Conservation (phyloP, 1,139 yeast species). For the Taphrina sp. region DNA sequence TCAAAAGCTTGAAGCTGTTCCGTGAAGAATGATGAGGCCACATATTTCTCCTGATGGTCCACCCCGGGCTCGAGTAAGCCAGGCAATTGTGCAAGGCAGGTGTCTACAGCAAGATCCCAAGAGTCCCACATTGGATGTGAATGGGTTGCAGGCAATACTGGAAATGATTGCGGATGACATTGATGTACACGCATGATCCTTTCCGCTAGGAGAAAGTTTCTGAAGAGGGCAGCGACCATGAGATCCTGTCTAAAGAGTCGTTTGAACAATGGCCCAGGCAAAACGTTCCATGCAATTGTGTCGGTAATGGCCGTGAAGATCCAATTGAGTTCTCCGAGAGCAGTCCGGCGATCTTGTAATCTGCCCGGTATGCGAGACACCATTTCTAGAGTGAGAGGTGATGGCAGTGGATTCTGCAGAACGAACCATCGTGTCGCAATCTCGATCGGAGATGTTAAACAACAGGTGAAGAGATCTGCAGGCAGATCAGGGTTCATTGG, state of each 20-base stretch:
- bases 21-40: constrained; percentile 90
- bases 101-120: constrained; percentile 97
- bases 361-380: constrained; percentile 74
- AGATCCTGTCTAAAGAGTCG: constrained; percentile 89
- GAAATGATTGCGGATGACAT: constrained; percentile 93
- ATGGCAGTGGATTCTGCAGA: constrained; percentile 63
- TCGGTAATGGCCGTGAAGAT: constrained; percentile 97
- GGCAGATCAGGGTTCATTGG: constrained; percentile 96
- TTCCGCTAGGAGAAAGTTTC: constrained; percentile 87
- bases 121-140: constrained; percentile 96
- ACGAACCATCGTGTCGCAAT: constrained; percentile 90
- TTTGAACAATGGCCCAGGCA: constrained; percentile 85
- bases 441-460: constrained; percentile 92
- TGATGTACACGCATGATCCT: constrained; percentile 91
- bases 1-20: constrained; percentile 96
- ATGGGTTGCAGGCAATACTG: constrained; percentile 80
- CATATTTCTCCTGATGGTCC: constrained; percentile 54
- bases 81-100: constrained; percentile 63
- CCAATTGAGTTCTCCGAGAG: constrained; percentile 95
- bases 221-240: constrained; percentile 92
- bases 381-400: constrained; percentile 43
- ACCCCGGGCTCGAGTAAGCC: constrained; percentile 43
- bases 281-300: constrained; percentile 94
- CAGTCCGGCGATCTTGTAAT: constrained; percentile 87
- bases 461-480: constrained; percentile 92